A percentile compares a stretch with the other conserved stretches of the same genome.
Conservation (phyloP, 768 basidiomycete genomes). For the Cyclocybe cylindracea region DNA sequence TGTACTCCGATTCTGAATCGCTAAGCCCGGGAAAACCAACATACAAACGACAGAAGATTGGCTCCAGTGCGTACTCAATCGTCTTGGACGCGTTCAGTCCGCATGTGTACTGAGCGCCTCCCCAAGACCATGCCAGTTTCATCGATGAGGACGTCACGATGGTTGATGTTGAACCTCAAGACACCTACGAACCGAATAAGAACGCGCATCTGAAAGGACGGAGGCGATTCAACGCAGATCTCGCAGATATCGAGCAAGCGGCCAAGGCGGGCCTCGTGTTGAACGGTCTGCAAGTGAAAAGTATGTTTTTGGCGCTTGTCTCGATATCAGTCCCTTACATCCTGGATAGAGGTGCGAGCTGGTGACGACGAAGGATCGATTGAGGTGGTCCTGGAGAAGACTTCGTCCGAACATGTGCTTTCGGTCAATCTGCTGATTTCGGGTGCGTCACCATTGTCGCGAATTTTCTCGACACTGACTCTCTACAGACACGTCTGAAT, state of each 20-base stretch:
- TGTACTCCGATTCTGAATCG: conserved; percentile 5
- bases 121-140: conserved; percentile 1
- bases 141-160: conserved; percentile 15
- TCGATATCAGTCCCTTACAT: neutral
- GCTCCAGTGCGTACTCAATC: conserved; percentile 22
- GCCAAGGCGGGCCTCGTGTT: conserved; percentile 34
- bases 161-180: conserved; percentile 7
- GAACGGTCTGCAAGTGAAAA: conserved; percentile 38
- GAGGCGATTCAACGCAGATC: conserved; percentile 57
- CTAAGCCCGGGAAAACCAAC: conserved; percentile 17
- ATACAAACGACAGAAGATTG: conserved; percentile 32
- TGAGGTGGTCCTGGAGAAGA: conserved; percentile 45
- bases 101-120: conserved; percentile 7
- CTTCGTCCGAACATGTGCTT: conserved; percentile 32
- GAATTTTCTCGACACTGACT: neutral
- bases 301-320: conserved; percentile 30
- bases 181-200: conserved; percentile 27
- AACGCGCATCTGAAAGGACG: conserved; percentile 56
- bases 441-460: conserved; percentile 31
- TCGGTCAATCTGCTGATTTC: conserved; percentile 49
- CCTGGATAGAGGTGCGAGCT: conserved; percentile 41
- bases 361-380: conserved; percentile 71
- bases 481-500: conserved; percentile 60
- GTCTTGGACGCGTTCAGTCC: conserved; percentile 6
- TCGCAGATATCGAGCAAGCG: conserved; percentile 44